phyloP scores from a whole-genome alignment of 2,329 filamentous ascomycete species.

The Colletotrichum somersetense region DNA sequence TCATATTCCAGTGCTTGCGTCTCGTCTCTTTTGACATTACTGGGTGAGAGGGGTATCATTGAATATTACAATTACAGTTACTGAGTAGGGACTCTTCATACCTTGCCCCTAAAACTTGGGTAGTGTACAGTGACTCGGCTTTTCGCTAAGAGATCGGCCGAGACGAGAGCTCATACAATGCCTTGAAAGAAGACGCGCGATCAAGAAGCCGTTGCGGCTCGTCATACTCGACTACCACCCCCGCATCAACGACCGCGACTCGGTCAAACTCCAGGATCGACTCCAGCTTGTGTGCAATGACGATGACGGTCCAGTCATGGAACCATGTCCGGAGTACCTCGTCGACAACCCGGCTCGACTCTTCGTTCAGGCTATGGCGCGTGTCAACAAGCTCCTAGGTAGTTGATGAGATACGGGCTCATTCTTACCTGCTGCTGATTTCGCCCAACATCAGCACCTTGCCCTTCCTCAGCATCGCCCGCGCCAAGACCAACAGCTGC shows the following conservation, averaged over 20 bases:
- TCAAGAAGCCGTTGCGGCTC: slow-evolving; percentile 13
- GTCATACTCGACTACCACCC: slow-evolving; percentile 58
- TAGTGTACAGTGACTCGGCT: background rate
- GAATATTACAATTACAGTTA: background rate
- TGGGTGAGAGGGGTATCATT: slow-evolving; percentile 11
- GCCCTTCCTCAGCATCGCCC: slow-evolving; percentile 56
- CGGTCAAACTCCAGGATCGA: slow-evolving; percentile 62
- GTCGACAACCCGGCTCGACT: slow-evolving; percentile 39
- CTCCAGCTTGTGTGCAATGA: slow-evolving; percentile 48
- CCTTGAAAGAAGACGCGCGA: slow-evolving; percentile 21
- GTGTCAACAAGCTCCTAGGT: background rate
- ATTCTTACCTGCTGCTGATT: slow-evolving; percentile 53
- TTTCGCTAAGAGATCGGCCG: background rate
- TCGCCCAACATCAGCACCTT: slow-evolving; percentile 58
- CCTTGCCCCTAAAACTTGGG: background rate
- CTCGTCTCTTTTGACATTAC: background rate
- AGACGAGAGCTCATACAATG: slow-evolving; percentile 21
- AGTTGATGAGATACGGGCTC: background rate
- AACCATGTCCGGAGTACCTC: slow-evolving; percentile 43
- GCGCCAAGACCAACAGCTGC: slow-evolving; percentile 62
- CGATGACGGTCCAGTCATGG: slow-evolving; percentile 59
- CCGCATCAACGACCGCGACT: slow-evolving; percentile 64
- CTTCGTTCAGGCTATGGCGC: slow-evolving; percentile 40
- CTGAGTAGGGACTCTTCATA: background rate
- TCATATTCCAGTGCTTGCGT: background rate